Conservation (phyloP, 306 rosid species). For the Cicer judaicum region DNA sequence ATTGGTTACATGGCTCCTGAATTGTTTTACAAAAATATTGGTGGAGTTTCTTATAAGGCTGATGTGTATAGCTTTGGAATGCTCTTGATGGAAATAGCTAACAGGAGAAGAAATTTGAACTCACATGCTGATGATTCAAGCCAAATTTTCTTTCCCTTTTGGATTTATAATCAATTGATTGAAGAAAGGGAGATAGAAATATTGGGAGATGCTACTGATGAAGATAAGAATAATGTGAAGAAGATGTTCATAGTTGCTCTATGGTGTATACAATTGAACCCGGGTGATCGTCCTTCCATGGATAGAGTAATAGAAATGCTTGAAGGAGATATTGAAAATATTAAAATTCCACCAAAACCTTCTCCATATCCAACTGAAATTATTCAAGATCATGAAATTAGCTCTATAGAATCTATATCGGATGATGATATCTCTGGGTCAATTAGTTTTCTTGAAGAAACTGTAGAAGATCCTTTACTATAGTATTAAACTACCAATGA, state of each 20-base stretch:
- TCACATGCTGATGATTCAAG: no score
- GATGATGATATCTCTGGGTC: not conserved
- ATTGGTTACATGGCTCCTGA: no score
- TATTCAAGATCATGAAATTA: not conserved
- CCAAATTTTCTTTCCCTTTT: no score
- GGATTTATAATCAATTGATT: no score
- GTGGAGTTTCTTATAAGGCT: no score
- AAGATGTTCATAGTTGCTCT: not conserved
- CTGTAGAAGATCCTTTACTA: not conserved
- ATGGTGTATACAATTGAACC: not conserved
- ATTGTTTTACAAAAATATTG: no score
- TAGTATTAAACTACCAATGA: not conserved
- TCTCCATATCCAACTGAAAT: not conserved
- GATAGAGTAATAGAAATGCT: not conserved
- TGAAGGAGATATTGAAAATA: not conserved
- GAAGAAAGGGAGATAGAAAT: no score
- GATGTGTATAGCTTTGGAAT: no score
- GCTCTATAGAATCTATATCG: not conserved
- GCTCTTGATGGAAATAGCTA: no score
- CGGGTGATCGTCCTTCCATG: not conserved
- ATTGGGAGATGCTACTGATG: not conserved
- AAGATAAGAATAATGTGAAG: not conserved
- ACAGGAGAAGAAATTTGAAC: no score
- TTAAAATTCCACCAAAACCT: not conserved
- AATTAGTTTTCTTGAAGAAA: not conserved